A percentile compares a stretch with the other conserved stretches of the same genome.
Evolutionary conservation across 768 basidiomycete genomes (phyloP).

Genomic region (Rhodotorula toruloides): DNA sequence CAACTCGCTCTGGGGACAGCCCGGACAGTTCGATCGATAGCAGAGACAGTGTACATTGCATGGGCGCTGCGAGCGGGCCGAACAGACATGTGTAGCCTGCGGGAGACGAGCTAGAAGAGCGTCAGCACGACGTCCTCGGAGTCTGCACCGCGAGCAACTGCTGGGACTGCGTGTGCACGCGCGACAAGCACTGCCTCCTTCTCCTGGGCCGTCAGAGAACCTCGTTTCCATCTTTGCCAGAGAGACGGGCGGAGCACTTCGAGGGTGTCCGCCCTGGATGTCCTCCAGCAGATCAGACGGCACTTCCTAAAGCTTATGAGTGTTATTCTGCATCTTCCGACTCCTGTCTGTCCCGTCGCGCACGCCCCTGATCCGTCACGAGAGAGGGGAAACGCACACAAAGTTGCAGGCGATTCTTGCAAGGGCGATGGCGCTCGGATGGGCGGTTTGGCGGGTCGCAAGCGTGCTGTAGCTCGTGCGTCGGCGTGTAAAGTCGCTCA

Average conservation of each 20-base stretch:
- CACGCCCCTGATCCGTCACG: neutral
- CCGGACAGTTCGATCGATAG: too few species aligned
- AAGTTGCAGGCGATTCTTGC: too few species aligned
- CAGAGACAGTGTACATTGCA: too few species aligned
- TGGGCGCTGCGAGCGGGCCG: too few species aligned
- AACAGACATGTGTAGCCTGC: too few species aligned
- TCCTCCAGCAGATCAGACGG: constrained; percentile 21
- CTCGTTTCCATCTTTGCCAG: constrained; percentile 2
- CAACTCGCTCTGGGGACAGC: too few species aligned
- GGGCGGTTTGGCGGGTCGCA: too few species aligned
- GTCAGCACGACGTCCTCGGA: neutral
- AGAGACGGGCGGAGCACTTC: neutral
- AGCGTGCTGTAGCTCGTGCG: too few species aligned
- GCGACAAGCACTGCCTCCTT: neutral
- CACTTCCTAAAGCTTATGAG: constrained; percentile 30
- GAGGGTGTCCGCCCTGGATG: neutral
- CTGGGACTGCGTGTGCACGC: neutral
- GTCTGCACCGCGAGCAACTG: neutral
- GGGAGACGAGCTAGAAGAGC: too few species aligned
- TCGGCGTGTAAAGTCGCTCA: too few species aligned
- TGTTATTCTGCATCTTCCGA: constrained; percentile 13
- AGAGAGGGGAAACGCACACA: too few species aligned
- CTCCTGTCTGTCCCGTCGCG: neutral
- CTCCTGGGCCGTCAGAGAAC: constrained; percentile 2
- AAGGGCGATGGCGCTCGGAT: too few species aligned